phyloP scores from a whole-genome alignment of 257 asterid species.

The Eucommia ulmoides region DNA sequence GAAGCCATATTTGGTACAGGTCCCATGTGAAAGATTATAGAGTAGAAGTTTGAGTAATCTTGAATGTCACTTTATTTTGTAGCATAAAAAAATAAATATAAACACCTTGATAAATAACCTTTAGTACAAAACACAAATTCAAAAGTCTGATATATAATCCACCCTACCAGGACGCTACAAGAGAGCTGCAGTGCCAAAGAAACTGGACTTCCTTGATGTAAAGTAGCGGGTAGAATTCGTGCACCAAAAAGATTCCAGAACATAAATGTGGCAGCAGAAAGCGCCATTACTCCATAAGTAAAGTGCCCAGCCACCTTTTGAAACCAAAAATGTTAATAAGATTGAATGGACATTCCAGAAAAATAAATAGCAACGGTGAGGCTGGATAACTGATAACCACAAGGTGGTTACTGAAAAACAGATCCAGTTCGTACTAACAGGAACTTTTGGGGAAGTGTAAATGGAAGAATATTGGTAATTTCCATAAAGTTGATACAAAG shows the following conservation, averaged over 20 bases:
- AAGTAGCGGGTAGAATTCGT: conserved; percentile 65
- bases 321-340: not conserved
- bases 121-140: conserved; percentile 8
- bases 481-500: too few species aligned
- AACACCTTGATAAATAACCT: conserved; percentile 1
- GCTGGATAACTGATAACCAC: too few species aligned
- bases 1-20: too few species aligned
- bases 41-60: too few species aligned
- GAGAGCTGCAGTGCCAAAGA: conserved; percentile 98
- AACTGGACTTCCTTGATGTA: conserved; percentile 80
- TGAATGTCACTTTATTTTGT: too few species aligned
- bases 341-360: not conserved
- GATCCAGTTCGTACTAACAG: too few species aligned
- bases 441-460: too few species aligned
- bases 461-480: too few species aligned
- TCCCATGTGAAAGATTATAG: too few species aligned
- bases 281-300: conserved; percentile 93
- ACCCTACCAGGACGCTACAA: conserved; percentile 90
- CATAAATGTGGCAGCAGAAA: conserved; percentile 93
- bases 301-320: conserved; percentile 90
- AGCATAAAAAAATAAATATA: too few species aligned
- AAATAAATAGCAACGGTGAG: too few species aligned
- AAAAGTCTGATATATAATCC: conserved; percentile 3
- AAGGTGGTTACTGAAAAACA: too few species aligned
- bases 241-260: conserved; percentile 90